These are phyloP conservation scores for Cladophialophora chaetospira DNA, from an alignment of 2,329 filamentous ascomycete genomes.

Conservation along the genomic window DNA sequence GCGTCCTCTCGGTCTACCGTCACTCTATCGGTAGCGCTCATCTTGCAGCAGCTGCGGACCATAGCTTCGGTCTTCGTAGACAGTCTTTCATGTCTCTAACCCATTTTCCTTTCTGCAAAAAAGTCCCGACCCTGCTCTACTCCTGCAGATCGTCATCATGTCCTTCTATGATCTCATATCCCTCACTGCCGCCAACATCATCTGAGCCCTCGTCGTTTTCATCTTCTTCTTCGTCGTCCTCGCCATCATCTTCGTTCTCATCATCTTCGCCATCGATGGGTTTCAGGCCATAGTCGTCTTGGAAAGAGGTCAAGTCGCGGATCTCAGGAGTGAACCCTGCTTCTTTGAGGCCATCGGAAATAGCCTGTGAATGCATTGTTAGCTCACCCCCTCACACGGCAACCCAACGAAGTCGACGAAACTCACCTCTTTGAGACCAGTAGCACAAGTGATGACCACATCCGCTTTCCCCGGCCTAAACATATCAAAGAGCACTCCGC, in stretches of 20 bases:
- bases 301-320: conserved; percentile 74
- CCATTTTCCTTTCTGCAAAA: no score
- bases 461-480: conserved; percentile 82
- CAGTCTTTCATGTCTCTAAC: no score
- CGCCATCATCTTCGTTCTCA: conserved; percentile 61
- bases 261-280: conserved; percentile 62
- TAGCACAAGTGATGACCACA: conserved; percentile 83
- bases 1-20: no score
- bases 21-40: no score
- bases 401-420: neutral
- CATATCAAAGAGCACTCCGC: conserved; percentile 72
- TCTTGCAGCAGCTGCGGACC: no score
- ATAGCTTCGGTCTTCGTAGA: no score
- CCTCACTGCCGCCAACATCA: conserved; percentile 50
- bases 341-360: conserved; percentile 71
- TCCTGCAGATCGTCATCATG: conserved; percentile 3
- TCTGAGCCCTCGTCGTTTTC: conserved; percentile 51
- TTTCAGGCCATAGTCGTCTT: conserved; percentile 85
- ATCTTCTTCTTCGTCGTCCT: conserved; percentile 51
- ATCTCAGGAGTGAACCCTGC: conserved; percentile 79
- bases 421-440: conserved; percentile 79
- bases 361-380: conserved; percentile 55
- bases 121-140: no score
- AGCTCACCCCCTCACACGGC: conserved; percentile 18
- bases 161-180: conserved; percentile 37